phyloP scores from a whole-genome alignment of 1,284 basidiomycete genomes.

The Leccinum variabile region DNA sequence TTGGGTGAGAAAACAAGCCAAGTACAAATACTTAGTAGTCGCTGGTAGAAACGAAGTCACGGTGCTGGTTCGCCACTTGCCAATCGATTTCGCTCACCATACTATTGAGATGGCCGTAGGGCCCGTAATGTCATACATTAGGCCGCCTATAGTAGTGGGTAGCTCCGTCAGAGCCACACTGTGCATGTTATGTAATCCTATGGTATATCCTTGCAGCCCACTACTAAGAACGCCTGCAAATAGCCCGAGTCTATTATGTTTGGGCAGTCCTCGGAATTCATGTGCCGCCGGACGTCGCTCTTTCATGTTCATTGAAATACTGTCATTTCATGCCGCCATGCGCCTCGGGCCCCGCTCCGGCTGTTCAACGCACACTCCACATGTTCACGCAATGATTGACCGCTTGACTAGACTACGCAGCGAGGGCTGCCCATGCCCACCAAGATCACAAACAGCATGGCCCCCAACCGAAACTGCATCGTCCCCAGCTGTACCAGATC shows the following conservation, averaged over 20 bases:
- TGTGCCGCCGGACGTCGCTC: slow-evolving; percentile 16
- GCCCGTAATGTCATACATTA: neutral
- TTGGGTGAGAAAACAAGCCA: neutral
- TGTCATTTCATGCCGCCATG: slow-evolving; percentile 24
- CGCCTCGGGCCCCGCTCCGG: slow-evolving; percentile 30
- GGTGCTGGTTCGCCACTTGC: neutral
- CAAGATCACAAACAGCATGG: slow-evolving; percentile 26
- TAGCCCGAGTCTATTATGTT: slow-evolving; percentile 6
- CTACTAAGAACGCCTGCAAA: slow-evolving; percentile 3
- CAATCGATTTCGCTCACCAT: neutral
- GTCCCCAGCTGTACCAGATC: slow-evolving; percentile 17
- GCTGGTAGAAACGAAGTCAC: neutral
- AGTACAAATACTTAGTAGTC: neutral
- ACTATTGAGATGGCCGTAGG: neutral
- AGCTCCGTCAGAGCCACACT: neutral
- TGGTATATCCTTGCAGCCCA: neutral
- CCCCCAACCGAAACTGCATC: slow-evolving; percentile 21
- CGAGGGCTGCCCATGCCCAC: slow-evolving; percentile 30
- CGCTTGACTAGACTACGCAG: slow-evolving; percentile 30
- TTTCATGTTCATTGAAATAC: slow-evolving; percentile 17
- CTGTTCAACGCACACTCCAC: slow-evolving; percentile 34
- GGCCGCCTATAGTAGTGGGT: neutral
- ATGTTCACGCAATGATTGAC: slow-evolving; percentile 33
- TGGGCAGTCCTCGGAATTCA: slow-evolving; percentile 7
- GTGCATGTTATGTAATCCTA: slow-evolving; percentile 17